Evolutionary conservation across 2,329 filamentous ascomycete genomes (phyloP).

Genomic region (Trichoderma atroviride): DNA sequence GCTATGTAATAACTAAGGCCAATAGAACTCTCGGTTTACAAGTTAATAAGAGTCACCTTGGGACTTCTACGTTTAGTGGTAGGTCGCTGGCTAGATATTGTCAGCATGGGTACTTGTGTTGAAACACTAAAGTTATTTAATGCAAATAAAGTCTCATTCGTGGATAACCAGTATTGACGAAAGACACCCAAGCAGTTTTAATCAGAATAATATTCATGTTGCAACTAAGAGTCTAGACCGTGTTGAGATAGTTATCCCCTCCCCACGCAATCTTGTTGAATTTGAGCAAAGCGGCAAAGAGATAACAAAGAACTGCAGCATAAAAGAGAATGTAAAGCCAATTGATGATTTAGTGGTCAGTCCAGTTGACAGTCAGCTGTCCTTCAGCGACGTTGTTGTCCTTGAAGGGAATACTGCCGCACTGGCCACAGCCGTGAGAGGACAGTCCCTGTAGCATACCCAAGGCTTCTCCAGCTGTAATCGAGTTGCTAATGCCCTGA

Average conservation of each 20-base stretch:
- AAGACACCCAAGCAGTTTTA: background rate
- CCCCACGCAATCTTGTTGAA: background rate
- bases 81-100: no score
- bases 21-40: no score
- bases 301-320: background rate
- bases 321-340: background rate
- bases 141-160: no score
- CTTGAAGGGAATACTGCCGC: slow-evolving; percentile 25
- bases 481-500: slow-evolving; percentile 10
- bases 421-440: slow-evolving; percentile 18
- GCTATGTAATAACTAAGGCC: no score
- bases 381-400: slow-evolving; percentile 25
- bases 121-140: no score
- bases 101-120: no score
- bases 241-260: background rate
- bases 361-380: slow-evolving; percentile 24
- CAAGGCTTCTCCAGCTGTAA: slow-evolving; percentile 23
- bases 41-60: no score
- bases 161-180: no score
- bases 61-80: no score
- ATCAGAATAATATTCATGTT: background rate
- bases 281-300: background rate
- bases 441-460: slow-evolving; percentile 22
- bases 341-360: background rate
- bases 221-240: background rate